These are phyloP conservation scores for maize (Zea mays) DNA, from an alignment of 176 grass and related monocot genomes.

Conservation along the genomic window Zm-B73-REFERENCE-NAM-5.0 NC_050102.1:175826501-175827000, in stretches of 20 bases:
- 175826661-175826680: not conserved
- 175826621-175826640: not conserved
- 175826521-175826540: slow-evolving; percentile 91
- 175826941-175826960: not conserved
- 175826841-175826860: not conserved
- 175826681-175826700: not conserved
- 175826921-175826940: not conserved
- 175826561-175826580: not conserved
- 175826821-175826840: not conserved
- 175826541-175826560: not conserved
- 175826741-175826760: not conserved
- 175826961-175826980: slow-evolving; percentile 68
- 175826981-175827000: slow-evolving; percentile 91
- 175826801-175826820: not conserved
- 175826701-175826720: slow-evolving; percentile 2
- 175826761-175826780: not conserved
- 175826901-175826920: too few species aligned
- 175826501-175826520: slow-evolving; percentile 97
- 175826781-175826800: not conserved
- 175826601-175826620: not conserved
- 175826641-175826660: not conserved
- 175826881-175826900: not conserved
- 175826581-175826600: not conserved
- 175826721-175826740: not conserved
- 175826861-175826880: not conserved